phyloP scores from a whole-genome alignment of 495 filamentous ascomycete species.

The Aspergillus funiculosus region DNA sequence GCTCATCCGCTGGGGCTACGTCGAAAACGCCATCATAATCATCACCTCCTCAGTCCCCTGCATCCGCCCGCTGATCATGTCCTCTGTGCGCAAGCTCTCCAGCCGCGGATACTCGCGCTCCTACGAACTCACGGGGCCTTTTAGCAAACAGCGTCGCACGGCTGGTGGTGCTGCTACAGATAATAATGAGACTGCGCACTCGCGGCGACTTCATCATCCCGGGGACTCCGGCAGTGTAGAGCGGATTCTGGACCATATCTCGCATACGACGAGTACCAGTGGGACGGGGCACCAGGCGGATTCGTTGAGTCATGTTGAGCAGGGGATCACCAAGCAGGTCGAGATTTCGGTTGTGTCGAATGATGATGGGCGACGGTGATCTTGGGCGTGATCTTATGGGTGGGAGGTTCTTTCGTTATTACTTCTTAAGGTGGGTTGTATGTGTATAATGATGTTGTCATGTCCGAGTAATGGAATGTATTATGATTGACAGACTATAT shows the following conservation, averaged over 20 bases:
- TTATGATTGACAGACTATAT: too few species aligned
- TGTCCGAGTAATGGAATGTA: too few species aligned
- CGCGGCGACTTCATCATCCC: conserved; percentile 8
- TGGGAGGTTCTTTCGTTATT: too few species aligned
- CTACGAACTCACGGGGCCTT: conserved; percentile 30
- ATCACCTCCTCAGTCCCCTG: conserved; percentile 34
- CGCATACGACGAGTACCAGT: too few species aligned
- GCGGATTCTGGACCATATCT: conserved; percentile 28
- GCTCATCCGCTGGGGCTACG: conserved; percentile 33
- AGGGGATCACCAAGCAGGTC: conserved; percentile 31
- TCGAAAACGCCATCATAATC: conserved; percentile 33
- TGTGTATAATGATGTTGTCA: too few species aligned
- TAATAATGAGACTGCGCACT: conserved; percentile 17
- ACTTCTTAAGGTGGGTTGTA: too few species aligned
- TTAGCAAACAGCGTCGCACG: too few species aligned
- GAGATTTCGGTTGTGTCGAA: conserved; percentile 26
- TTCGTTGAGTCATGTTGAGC: conserved; percentile 1
- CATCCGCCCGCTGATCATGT: conserved; percentile 32
- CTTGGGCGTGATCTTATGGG: too few species aligned
- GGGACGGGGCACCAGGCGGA: too few species aligned
- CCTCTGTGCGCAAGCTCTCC: conserved; percentile 37
- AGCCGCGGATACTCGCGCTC: conserved; percentile 24
- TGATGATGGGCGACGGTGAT: too few species aligned
- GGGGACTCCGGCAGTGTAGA: conserved; percentile 31
- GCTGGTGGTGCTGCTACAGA: conserved; percentile 12